phyloP scores from a whole-genome alignment of 2,329 filamentous ascomycete genomes.

The Boeremia lycopersici region DNA sequence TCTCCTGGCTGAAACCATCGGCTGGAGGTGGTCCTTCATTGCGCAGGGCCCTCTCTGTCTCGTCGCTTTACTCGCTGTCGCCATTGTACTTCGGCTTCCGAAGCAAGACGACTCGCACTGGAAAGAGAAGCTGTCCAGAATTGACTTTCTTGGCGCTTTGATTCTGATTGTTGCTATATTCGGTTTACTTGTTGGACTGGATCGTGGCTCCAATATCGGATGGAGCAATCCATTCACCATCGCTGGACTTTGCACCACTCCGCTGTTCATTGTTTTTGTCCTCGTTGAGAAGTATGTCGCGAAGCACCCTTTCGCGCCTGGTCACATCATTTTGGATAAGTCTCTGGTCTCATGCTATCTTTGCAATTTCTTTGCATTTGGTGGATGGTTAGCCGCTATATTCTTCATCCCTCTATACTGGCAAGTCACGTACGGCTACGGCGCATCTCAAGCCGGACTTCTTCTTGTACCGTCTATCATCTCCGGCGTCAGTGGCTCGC shows the following conservation, averaged over 20 bases:
- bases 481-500: conserved; percentile 66
- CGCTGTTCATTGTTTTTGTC: conserved; percentile 70
- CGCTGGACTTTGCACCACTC: conserved; percentile 60
- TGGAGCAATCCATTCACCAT: conserved; percentile 68
- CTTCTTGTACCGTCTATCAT: conserved; percentile 71
- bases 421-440: conserved; percentile 71
- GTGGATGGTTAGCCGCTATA: conserved; percentile 62
- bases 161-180: conserved; percentile 70
- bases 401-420: conserved; percentile 82
- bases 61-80: conserved; percentile 68
- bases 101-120: conserved; percentile 64
- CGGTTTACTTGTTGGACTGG: conserved; percentile 70
- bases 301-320: conserved; percentile 74
- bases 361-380: conserved; percentile 74
- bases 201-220: conserved; percentile 73
- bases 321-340: conserved; percentile 72
- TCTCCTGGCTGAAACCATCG: conserved; percentile 72
- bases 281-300: conserved; percentile 72
- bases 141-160: conserved; percentile 76
- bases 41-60: conserved; percentile 72
- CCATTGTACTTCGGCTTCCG: conserved; percentile 67
- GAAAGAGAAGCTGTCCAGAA: conserved; percentile 67
- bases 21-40: conserved; percentile 80
- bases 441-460: conserved; percentile 68
- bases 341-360: conserved; percentile 71